A percentile compares a stretch with the other conserved stretches of the same genome.
Evolutionary conservation across 2,329 filamentous ascomycete species (phyloP).

Genomic region (Epichloe sp.): DNA sequence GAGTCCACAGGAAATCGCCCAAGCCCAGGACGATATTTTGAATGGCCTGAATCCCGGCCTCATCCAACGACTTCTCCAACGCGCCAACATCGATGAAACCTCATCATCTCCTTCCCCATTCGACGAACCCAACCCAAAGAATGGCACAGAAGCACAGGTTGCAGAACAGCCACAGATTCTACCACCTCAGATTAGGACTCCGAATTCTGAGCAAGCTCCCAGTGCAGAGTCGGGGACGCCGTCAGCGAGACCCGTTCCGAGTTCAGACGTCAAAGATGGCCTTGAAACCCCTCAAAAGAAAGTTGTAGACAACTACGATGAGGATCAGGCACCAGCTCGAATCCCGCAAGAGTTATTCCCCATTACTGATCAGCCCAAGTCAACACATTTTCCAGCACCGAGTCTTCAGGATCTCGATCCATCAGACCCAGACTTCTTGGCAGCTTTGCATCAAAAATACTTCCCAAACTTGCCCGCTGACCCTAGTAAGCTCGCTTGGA

Average conservation of each 20-base stretch:
- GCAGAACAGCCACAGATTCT: neutral
- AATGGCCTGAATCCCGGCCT: conserved; percentile 61
- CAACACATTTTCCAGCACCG: conserved; percentile 49
- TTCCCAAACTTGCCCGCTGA: conserved; percentile 81
- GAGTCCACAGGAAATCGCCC: conserved; percentile 68
- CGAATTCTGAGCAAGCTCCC: neutral
- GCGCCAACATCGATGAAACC: conserved; percentile 60
- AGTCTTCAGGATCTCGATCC: conserved; percentile 65
- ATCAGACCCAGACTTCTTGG: conserved; percentile 67
- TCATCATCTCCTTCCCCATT: conserved; percentile 28
- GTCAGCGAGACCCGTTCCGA: neutral
- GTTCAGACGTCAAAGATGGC: neutral
- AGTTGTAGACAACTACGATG: conserved; percentile 22
- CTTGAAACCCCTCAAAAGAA: conserved; percentile 12
- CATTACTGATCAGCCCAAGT: conserved; percentile 25
- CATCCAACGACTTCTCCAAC: conserved; percentile 61
- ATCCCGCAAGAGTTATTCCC: conserved; percentile 30
- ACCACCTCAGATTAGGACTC: neutral
- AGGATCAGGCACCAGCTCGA: conserved; percentile 28
- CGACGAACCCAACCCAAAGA: conserved; percentile 14
- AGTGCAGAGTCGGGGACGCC: neutral
- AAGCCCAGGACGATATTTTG: conserved; percentile 70
- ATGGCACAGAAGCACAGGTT: neutral
- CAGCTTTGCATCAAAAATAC: conserved; percentile 79
- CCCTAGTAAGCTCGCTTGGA: conserved; percentile 79